These are phyloP conservation scores for Phytophthora cactorum DNA, from an alignment of 352 stramenopile species.

Conservation along the genomic window DNA sequence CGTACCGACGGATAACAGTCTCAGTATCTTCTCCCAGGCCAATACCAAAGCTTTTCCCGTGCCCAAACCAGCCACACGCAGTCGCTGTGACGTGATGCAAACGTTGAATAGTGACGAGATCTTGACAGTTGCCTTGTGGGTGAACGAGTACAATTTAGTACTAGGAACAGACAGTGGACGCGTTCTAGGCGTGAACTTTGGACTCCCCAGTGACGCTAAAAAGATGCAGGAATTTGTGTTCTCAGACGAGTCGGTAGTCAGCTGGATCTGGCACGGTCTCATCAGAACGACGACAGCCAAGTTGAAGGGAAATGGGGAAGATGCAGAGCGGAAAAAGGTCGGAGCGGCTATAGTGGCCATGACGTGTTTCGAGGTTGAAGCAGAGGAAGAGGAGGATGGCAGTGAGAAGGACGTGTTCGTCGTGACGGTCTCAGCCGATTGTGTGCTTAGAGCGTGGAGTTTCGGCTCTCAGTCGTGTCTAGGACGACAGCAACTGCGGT, in stretches of 20 bases:
- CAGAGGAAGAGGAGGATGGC: slow-evolving; percentile 48
- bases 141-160: slow-evolving; percentile 83
- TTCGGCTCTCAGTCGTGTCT: slow-evolving; percentile 70
- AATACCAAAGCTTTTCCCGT: slow-evolving; percentile 50
- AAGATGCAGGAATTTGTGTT: slow-evolving; percentile 76
- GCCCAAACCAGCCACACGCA: slow-evolving; percentile 44
- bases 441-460: slow-evolving; percentile 72
- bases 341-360: slow-evolving; percentile 56
- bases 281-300: slow-evolving; percentile 53
- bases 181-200: slow-evolving; percentile 77
- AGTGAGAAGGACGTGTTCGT: slow-evolving; percentile 63
- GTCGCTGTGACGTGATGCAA: slow-evolving; percentile 51
- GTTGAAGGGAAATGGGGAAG: slow-evolving; percentile 40
- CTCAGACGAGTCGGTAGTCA: slow-evolving; percentile 69
- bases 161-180: slow-evolving; percentile 65
- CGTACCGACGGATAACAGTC: slow-evolving; percentile 28
- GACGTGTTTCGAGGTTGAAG: slow-evolving; percentile 67
- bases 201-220: slow-evolving; percentile 44
- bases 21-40: slow-evolving; percentile 65
- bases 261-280: slow-evolving; percentile 76
- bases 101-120: slow-evolving; percentile 62
- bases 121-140: slow-evolving; percentile 68
- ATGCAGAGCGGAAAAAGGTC: slow-evolving; percentile 28
- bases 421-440: slow-evolving; percentile 71
- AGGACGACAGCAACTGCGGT: slow-evolving; percentile 63